Base-by-base conservation (phyloP, 306 rosid genomes). In the Citrullus colocynthis region DNA sequence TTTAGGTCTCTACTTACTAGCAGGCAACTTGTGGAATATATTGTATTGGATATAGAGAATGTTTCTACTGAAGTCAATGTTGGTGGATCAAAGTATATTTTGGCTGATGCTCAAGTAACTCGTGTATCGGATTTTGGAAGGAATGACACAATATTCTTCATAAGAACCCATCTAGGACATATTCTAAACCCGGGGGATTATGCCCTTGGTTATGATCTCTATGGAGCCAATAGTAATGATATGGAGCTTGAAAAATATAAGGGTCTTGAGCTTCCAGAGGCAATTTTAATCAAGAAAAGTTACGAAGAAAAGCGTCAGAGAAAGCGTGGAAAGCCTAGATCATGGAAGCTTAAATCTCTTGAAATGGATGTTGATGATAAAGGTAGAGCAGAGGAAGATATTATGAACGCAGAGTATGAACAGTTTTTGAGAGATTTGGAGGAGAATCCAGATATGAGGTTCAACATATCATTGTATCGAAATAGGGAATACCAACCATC, bases 101-200 rank as follows among this genome's bases (percentile, higher is more conserved):
- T 92, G 78, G 93, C 93, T 3, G 88, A 89, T 77, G 92, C 90
- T 7, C 90, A 88, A 81, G 90, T 89, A 60, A 96, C 92, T 28
- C 92, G 96, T 7, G 80, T 90, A 64, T 85, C 90, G 1, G 92
- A 89, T 85, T 88, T 85, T 71, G 93, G 97, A 39, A 89, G 83
- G 87, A 92, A 90, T 44, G 96, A 89, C 76, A 88, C 83, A 8
- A 85, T 81, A 61, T 93, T 93, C 87, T 71, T 57, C 72, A 82
- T 89, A 80, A 92, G 65, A 84, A 93, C 93, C 17, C 96, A 93
- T 89, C 82, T 92, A 5, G 97, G 96, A 54, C 88, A 86, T 89
- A 83, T 86, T 69, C 77, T 93, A 60, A 89, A 49, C 79, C 88
- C 87, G 1, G 93, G 93, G 57, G 97, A 92, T 86, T 72, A 83